phyloP scores from a whole-genome alignment of 1,139 yeast genomes.

The Lodderomyces orthopsilosis region DNA sequence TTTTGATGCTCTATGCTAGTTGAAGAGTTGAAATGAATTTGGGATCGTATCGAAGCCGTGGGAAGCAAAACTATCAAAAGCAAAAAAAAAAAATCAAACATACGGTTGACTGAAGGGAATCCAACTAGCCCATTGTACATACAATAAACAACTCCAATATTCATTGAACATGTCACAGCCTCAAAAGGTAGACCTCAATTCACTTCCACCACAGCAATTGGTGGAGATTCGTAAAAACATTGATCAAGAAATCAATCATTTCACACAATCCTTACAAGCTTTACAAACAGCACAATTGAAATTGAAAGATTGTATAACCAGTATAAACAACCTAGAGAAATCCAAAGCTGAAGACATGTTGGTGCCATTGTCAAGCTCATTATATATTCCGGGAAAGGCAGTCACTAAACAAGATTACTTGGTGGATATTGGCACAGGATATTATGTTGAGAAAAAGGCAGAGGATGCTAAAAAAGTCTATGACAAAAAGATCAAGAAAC shows the following conservation, averaged over 20 bases:
- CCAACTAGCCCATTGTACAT: too few relatives aligned
- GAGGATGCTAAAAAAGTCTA: slow-evolving; percentile 72
- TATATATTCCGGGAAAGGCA: slow-evolving; percentile 83
- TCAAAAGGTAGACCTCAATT: slow-evolving; percentile 54
- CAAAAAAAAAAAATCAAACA: slow-evolving; percentile 1
- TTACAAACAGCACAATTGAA: slow-evolving; percentile 79
- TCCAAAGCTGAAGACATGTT: slow-evolving; percentile 47
- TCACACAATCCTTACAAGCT: slow-evolving; percentile 81
- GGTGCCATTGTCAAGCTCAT: slow-evolving; percentile 85
- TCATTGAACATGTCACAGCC: slow-evolving; percentile 15
- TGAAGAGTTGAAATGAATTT: too few relatives aligned
- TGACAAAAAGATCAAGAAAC: slow-evolving; percentile 66
- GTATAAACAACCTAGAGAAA: slow-evolving; percentile 58
- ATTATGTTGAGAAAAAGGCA: slow-evolving; percentile 77
- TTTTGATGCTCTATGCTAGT: too few relatives aligned
- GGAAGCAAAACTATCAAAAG: slow-evolving; percentile 2
- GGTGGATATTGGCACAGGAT: slow-evolving; percentile 97
- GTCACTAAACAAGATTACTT: slow-evolving; percentile 64
- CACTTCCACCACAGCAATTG: slow-evolving; percentile 79
- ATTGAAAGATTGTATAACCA: slow-evolving; percentile 75
- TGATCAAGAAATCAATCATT: slow-evolving; percentile 82
- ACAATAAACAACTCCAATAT: background rate
- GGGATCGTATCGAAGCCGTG: too few relatives aligned
- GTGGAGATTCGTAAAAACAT: slow-evolving; percentile 80
- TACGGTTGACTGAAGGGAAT: too few relatives aligned